phyloP scores from a whole-genome alignment of 345 rosid genomes.

The Melastoma malabathricum region DNA sequence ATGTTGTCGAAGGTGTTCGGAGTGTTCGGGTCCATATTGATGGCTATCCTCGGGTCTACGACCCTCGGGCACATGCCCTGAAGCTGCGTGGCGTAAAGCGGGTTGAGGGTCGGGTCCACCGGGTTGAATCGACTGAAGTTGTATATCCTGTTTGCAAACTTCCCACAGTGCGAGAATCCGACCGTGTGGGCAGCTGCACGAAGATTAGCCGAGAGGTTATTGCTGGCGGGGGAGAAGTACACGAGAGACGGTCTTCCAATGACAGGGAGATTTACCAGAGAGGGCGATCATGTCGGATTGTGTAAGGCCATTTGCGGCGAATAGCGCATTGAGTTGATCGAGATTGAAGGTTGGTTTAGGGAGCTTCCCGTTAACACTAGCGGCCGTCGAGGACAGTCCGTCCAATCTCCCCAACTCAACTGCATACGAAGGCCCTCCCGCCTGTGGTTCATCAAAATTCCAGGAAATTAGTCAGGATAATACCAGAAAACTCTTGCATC shows the following conservation, averaged over 20 bases:
- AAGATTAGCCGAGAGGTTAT: not conserved
- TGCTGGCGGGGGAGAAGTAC: not conserved
- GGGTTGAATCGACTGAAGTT: slow-evolving; percentile 27
- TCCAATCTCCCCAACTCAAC: slow-evolving; percentile 79
- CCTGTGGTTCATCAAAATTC: slow-evolving; percentile 13
- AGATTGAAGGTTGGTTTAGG: slow-evolving; percentile 49
- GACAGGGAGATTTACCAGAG: slow-evolving; percentile 30
- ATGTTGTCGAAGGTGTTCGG: slow-evolving; percentile 52
- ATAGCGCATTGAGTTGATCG: slow-evolving; percentile 40
- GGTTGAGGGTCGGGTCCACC: slow-evolving; percentile 58
- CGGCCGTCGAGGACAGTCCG: slow-evolving; percentile 47
- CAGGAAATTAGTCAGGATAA: not conserved
- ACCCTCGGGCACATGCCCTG: slow-evolving; percentile 49
- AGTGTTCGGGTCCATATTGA: slow-evolving; percentile 64
- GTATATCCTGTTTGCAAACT: slow-evolving; percentile 44
- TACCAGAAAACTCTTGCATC: not conserved
- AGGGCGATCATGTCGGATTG: slow-evolving; percentile 83
- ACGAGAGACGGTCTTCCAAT: not conserved
- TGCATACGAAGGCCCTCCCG: slow-evolving; percentile 47
- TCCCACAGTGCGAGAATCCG: slow-evolving; percentile 68
- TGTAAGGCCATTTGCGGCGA: slow-evolving; percentile 37
- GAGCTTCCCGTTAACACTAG: slow-evolving; percentile 46
- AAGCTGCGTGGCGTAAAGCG: slow-evolving; percentile 37
- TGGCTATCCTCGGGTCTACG: slow-evolving; percentile 61
- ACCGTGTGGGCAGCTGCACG: slow-evolving; percentile 69